Base-by-base conservation (phyloP, 371 early-diverging fungal genomes). In the Circinella umbellata region DNA sequence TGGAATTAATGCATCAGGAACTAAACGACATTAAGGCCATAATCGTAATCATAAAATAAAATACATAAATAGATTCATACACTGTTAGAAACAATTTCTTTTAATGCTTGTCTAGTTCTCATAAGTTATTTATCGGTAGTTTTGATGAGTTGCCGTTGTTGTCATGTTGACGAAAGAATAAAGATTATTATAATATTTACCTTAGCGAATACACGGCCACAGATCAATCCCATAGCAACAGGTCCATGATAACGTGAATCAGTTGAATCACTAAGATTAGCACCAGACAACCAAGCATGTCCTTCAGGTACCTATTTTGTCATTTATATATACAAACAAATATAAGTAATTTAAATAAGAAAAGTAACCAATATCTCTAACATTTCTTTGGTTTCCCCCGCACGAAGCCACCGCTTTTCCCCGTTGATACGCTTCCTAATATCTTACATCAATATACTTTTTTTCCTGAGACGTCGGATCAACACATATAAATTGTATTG, bases 241-340 rank as follows among this genome's bases (percentile, higher is more conserved):
- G 96, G 94, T 1, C 96, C 96, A 83, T 94, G 95, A 8, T 69
- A 70, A 48, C 95, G 76, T 36, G 95, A 94, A 68, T 96, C 96
- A 0, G 85, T 92, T 4, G 94, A 93, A 73, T 92, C 91, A 69
- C 84, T 89, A 42, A 89, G 73, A 75, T 96, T 95, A 68, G 95
- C 96, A 8, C 96, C 96, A 63, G 78, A 84, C 9, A 91, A 55
- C 91, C 91, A 91, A n/a, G 89, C 81, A 73, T 89, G 89, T 1
- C 91, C 90, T n/a, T 74, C 76, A 36, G 91, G 91, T 1, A 87
- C 86, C 87, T 88, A n/a, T 47, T 34, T 27, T 35, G 17, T 10
- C 38, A 4, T 27, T 13, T 20, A 42, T 4, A 42, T 42, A 42
- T 11, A 42, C 11, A 42, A 9, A 42, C 6, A 42, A 9, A 42